Evolutionary conservation across 1,139 yeast species (phyloP), one percentile per base, ranked within the genome.

Genomic region (Scheffersomyces stambukii): DNA sequence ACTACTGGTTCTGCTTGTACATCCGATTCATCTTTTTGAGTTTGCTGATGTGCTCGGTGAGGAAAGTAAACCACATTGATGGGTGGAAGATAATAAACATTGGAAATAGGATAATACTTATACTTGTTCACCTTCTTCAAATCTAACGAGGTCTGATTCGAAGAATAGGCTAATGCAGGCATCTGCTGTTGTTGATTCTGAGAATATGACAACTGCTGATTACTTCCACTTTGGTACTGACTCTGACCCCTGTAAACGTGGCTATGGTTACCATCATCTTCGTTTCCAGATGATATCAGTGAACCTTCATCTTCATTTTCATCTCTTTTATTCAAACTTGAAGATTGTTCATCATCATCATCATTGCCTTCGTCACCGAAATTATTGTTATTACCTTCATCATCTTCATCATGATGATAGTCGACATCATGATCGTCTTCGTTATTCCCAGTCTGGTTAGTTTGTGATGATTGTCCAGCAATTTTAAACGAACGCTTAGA

Each of bases 61-160:
- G 81, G 81, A 38, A 75, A 68, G 44, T 75, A 75, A 7, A 74
- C 79, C 29, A 69, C 77, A 45, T 74, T 75, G 16, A 75, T 73
- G 1, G 80, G 81, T 7, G 79, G 78, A 29, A 73, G 54, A 50
- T 74, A 74, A 44, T 75, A 75, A 21, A 71, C 76, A 36, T 59
- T 63, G 32, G 75, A 72, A 31, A 75, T 67, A 1, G 80, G 79
- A 48, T 71, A 73, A 38, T 75, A 75, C 40, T 72, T 73, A 45
- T 75, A 75, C 19, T 53, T 47, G 15, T 48, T 51, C 13, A 45
- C 42, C 6, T 34, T 28, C 17, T 41, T 43, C 13, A 43, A 28
- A 29, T 46, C 46, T 14, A 41, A 26, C 4, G 43, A 28, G 5
- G 44, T 29, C 13, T 39, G 36, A 19, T 35, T 42, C 13, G 42